Conservation (phyloP, 371 early-diverging fungal species). For the Rhizopus microsporus region DNA sequence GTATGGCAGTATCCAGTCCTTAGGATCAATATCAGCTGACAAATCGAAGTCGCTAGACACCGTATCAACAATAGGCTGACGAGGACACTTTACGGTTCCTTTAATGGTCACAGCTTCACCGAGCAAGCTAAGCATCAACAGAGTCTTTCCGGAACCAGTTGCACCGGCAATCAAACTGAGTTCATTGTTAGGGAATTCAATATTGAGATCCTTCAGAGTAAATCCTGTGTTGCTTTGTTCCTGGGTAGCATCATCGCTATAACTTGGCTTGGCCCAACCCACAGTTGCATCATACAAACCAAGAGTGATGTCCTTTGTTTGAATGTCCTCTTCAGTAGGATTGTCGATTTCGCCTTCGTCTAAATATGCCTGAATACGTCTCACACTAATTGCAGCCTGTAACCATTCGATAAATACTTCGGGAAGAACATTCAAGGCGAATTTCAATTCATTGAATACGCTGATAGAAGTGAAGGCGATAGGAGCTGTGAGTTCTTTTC, state of each 20-base stretch:
- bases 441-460: conserved; percentile 53
- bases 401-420: conserved; percentile 39
- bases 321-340: conserved; percentile 58
- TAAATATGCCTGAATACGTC: conserved; percentile 74
- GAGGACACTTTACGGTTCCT: conserved; percentile 19
- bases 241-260: conserved; percentile 3
- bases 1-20: conserved; percentile 19
- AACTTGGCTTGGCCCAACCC: conserved; percentile 24
- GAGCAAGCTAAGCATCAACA: conserved; percentile 63
- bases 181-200: conserved; percentile 54
- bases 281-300: conserved; percentile 48
- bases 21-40: conserved; percentile 6
- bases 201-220: conserved; percentile 42
- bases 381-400: conserved; percentile 38
- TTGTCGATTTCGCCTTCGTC: conserved; percentile 71
- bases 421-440: conserved; percentile 58
- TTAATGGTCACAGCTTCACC: conserved; percentile 35
- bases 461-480: conserved; percentile 62
- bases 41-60: conserved; percentile 1
- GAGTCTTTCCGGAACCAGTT: conserved; percentile 69
- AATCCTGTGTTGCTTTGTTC: conserved; percentile 21
- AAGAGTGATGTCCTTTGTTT: conserved; percentile 14
- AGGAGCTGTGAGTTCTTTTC: conserved; percentile 54
- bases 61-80: conserved; percentile 12
- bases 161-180: conserved; percentile 61